Evolutionary conservation across 306 rosid species (phyloP).

Genomic region (Medicago lupulina): DNA sequence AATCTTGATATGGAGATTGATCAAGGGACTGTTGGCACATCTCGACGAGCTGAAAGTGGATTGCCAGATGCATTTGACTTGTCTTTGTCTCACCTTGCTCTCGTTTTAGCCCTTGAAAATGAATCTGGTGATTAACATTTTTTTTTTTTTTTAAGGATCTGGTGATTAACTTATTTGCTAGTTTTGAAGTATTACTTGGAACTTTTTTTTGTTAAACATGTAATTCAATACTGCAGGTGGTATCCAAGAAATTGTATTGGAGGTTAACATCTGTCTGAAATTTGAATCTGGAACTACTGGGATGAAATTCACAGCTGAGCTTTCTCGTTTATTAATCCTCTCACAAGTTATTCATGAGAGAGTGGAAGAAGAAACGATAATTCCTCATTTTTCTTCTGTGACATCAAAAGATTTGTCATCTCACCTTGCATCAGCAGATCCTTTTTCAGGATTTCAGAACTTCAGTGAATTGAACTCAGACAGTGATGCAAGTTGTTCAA

Average conservation of each 20-base stretch:
- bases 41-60: constrained; percentile 53
- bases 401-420: constrained; percentile 45
- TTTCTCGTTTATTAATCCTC: constrained; percentile 66
- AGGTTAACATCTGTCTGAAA: constrained; percentile 62
- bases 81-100: constrained; percentile 58
- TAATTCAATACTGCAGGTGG: constrained; percentile 62
- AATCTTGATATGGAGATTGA: constrained; percentile 41
- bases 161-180: constrained; percentile 53
- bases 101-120: constrained; percentile 65
- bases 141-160: constrained; percentile 42
- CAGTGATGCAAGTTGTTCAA: constrained; percentile 64
- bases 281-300: constrained; percentile 54
- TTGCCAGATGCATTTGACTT: constrained; percentile 56
- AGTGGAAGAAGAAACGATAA: constrained; percentile 47
- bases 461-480: constrained; percentile 46
- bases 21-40: constrained; percentile 47
- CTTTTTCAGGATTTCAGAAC: constrained; percentile 49
- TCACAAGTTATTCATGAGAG: constrained; percentile 60
- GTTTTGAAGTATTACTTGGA: constrained; percentile 12
- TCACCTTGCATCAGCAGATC: constrained; percentile 52
- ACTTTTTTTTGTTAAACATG: constrained; percentile 18
- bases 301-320: constrained; percentile 56
- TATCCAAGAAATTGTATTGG: constrained; percentile 66
- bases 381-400: constrained; percentile 71
- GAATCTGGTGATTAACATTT: constrained; percentile 61